Evolutionary conservation across 352 stramenopile species (phyloP), one percentile per base, ranked within the genome.

Genomic region (Phytophthora quininea): DNA sequence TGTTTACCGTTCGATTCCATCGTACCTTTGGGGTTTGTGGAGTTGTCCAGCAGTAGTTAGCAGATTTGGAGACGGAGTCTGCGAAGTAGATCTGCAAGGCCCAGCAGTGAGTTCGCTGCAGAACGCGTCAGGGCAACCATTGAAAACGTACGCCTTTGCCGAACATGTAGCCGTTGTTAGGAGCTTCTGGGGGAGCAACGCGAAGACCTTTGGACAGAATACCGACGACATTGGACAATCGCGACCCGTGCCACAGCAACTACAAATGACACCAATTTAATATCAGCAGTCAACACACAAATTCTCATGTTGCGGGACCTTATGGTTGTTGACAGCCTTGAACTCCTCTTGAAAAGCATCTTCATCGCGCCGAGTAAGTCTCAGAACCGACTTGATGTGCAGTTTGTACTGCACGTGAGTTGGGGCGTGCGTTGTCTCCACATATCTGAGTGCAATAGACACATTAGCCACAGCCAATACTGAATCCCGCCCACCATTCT

Each of bases 241-340:
- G 74, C 8, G 86, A 92, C n/a, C 90, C 90, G 57, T 96, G 90
- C 90, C 88, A 97, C 19, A 97, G 56, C 33, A 97, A 73, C 81
- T 88, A 58, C 45, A 46, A 8, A 24, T 24, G 19, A 24, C 19
- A 24, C 19, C 19, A 24, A 24, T 24, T 24, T 24, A 24, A 24
- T 24, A 24, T 24, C 19, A 24, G 19, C 19, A 24, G 19, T 24
- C 19, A 24, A 24, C 19, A 24, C 0, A 24, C 19, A 24, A 24
- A 24, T 24, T 24, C 19, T 24, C 19, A 24, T 24, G 19, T 24
- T 24, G 19, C 19, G 19, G 19, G 55, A 89, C 83, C 58, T 73
- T 80, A 60, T 91, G 84, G 64, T 92, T 92, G 29, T 62, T 53
- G 1, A 92, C 59, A 10, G 82, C 73, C n/a, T 83, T 45, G 19